Evolutionary conservation across 176 grass and related monocot genomes (phyloP), one percentile per base, ranked within the genome.

Genomic region (Alloteropsis semialata): DNA sequence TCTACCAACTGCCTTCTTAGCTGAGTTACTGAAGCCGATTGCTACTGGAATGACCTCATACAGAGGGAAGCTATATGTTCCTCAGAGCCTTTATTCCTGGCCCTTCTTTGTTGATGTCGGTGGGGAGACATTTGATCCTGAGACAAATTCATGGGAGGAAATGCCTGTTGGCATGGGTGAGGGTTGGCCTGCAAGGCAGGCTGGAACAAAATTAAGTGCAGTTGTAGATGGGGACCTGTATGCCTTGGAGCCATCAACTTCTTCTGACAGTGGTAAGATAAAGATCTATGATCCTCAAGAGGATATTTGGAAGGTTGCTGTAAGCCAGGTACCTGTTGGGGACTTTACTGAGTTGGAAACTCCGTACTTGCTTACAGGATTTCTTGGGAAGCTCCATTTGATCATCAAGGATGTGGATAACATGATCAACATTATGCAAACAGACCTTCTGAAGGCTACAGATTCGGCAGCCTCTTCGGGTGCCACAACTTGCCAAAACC

Each of bases 121-220:
- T 21, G 94, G 94, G 4, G 94, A 97, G 79, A 75, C 85, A 16
- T 97, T 92, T 9, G 92, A 97, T 66, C 94, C 92, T 2, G 66
- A 30, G 22, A 81, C 80, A 3, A 87, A 87, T 81, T 84, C 87
- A 34, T 97, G 94, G 94, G 80, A 9, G 10, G 88, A 94, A 6
- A 97, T 97, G 94, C 92, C 90, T 61, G 80, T 81, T 19, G 92
- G 92, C 5, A 87, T 97, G 90, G 88, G 94, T 1, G 85, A 94
- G 67, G 87, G 94, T 19, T 97, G 94, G 94, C 92, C 94, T 19
- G 89, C 85, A 25, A 89, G 90, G 86, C 94, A 94, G 55, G 94
- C 80, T 5, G 85, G 85, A 45, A 88, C 89, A 32, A 97, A 92
- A 38, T 68, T 97, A 43, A 97, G 87, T 38, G 82, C 75, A 27